A percentile compares a stretch with the other conserved stretches of the same genome.
Conservation (phyloP, 23 red algal genomes). For the Chondrus crispus region DNA sequence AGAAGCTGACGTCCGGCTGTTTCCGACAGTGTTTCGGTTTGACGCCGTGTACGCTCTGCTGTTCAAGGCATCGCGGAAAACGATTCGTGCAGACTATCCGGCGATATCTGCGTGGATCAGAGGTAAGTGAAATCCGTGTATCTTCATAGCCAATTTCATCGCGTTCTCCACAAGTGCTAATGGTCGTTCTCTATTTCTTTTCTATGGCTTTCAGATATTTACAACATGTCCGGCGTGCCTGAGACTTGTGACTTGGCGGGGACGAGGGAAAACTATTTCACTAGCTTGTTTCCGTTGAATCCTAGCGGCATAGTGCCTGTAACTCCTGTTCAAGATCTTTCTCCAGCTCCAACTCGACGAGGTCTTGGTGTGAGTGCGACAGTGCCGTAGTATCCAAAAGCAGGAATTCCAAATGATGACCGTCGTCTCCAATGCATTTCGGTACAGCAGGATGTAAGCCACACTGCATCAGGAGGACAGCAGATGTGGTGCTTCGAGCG, state of each 20-base stretch:
- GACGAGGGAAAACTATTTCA: slow-evolving; percentile 75
- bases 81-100: slow-evolving; percentile 77
- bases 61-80: slow-evolving; percentile 68
- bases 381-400: neutral
- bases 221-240: slow-evolving; percentile 67
- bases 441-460: too few relatives aligned
- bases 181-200: too few relatives aligned
- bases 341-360: slow-evolving; percentile 15
- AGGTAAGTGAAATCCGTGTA: slow-evolving; percentile 19
- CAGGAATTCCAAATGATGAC: too few relatives aligned
- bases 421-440: neutral
- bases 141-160: too few relatives aligned
- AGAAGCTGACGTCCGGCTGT: slow-evolving; percentile 85
- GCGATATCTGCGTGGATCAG: slow-evolving; percentile 53
- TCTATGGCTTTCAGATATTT: slow-evolving; percentile 57
- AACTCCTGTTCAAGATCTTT: slow-evolving; percentile 32
- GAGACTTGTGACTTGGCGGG: slow-evolving; percentile 71
- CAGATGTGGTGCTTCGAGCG: too few relatives aligned
- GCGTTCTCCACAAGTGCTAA: too few relatives aligned
- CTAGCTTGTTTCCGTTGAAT: slow-evolving; percentile 87
- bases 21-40: slow-evolving; percentile 89
- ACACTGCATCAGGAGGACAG: too few relatives aligned
- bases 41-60: slow-evolving; percentile 83
- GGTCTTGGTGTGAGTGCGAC: neutral
- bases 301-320: slow-evolving; percentile 89